These are phyloP conservation scores for Knoxia roxburghii DNA, from an alignment of 257 asterid species.

Conservation along the genomic window DNA sequence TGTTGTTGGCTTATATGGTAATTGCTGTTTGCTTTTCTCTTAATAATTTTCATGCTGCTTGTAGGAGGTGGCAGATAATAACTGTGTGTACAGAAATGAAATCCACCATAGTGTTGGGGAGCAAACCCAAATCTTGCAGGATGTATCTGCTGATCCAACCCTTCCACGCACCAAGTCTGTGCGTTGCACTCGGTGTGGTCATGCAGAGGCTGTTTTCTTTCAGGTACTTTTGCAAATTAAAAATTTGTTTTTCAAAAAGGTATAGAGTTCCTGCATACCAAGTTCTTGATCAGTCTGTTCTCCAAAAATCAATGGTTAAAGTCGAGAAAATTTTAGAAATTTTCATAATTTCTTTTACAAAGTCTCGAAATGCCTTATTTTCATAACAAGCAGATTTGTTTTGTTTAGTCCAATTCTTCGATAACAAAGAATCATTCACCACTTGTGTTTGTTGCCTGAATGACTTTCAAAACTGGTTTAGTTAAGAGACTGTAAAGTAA, in stretches of 20 bases:
- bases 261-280: slow-evolving; percentile 1
- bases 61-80: slow-evolving; percentile 92
- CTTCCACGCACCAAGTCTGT: slow-evolving; percentile 92
- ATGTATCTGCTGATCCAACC: slow-evolving; percentile 98
- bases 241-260: neutral
- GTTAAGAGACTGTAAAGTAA: no score
- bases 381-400: no score
- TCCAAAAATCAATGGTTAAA: no score
- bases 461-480: neutral
- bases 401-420: no score
- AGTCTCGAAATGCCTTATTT: no score
- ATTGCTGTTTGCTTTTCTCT: neutral
- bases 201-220: slow-evolving; percentile 98
- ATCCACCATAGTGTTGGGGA: slow-evolving; percentile 84
- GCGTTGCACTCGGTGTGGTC: slow-evolving; percentile 78
- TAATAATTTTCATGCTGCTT: neutral
- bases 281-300: no score
- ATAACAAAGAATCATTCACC: no score
- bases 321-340: no score
- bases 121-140: slow-evolving; percentile 87
- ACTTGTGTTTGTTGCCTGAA: neutral
- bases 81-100: slow-evolving; percentile 86
- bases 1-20: neutral
- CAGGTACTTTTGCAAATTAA: slow-evolving; percentile 45
- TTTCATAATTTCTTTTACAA: no score